phyloP scores from a whole-genome alignment of 805 yeast species.

The Candida railenensis region DNA sequence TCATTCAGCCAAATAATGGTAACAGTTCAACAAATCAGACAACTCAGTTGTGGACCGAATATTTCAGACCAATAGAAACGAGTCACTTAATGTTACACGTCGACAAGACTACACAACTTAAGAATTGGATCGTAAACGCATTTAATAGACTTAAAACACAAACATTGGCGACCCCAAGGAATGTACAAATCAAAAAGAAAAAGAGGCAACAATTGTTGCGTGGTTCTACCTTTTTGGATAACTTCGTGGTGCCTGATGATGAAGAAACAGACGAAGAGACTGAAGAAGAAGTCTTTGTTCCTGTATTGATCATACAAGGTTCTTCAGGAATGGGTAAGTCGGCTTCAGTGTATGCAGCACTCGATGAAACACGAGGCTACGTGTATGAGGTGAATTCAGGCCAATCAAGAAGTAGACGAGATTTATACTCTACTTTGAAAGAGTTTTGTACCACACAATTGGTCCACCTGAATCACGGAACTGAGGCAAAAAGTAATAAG shows the following conservation, averaged over 20 bases:
- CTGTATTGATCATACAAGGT: constrained; percentile 68
- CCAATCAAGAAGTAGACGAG: constrained; percentile 70
- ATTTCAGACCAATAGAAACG: constrained; percentile 39
- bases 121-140: constrained; percentile 41
- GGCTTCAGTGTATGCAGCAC: constrained; percentile 65
- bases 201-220: constrained; percentile 18
- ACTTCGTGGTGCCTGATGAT: constrained; percentile 37
- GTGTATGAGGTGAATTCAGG: constrained; percentile 81
- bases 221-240: constrained; percentile 26
- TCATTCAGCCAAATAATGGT: constrained; percentile 2
- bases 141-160: constrained; percentile 31
- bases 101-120: constrained; percentile 20
- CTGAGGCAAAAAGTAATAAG: constrained; percentile 6
- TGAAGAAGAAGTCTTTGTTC: constrained; percentile 48
- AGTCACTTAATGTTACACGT: constrained; percentile 33
- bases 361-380: constrained; percentile 61
- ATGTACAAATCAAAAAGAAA: constrained; percentile 24
- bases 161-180: constrained; percentile 32
- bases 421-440: constrained; percentile 59
- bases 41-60: constrained; percentile 39
- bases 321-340: constrained; percentile 78
- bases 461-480: constrained; percentile 46
- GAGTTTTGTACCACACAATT: constrained; percentile 85
- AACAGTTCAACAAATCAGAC: background rate
- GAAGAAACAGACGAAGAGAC: constrained; percentile 23